Percentiles rank a stretch among this genome's conserved stretches.
Conservation (phyloP, 2,329 filamentous ascomycete species). For the Colletotrichum orbiculare region DNA sequence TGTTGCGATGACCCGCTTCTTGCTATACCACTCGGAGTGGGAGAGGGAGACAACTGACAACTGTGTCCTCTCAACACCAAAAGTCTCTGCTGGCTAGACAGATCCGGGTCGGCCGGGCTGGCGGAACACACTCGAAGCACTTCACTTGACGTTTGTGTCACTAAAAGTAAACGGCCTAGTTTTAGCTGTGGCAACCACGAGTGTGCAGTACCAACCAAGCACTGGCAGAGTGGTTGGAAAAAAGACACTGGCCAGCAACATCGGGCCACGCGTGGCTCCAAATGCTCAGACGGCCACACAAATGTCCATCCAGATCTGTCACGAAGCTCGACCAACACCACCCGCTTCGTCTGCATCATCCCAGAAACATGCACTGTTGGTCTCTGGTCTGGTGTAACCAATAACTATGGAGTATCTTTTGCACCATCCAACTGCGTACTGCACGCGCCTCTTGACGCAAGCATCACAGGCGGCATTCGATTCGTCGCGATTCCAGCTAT, state of each 20-base stretch:
- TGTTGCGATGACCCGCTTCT: too few relatives aligned
- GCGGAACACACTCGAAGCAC: too few relatives aligned
- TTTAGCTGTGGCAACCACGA: too few relatives aligned
- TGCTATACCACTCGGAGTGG: too few relatives aligned
- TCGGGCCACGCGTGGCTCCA: too few relatives aligned
- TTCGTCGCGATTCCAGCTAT: neutral
- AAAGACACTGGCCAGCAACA: neutral
- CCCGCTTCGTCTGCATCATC: constrained; percentile 1
- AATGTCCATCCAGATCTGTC: neutral
- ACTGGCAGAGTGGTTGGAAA: neutral
- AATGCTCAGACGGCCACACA: too few relatives aligned
- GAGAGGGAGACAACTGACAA: neutral
- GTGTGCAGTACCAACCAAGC: too few relatives aligned
- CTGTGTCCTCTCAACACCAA: constrained; percentile 26
- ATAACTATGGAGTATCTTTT: neutral
- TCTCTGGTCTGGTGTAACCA: neutral
- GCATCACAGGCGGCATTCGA: constrained; percentile 11
- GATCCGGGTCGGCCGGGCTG: constrained; percentile 21
- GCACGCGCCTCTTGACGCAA: constrained; percentile 29
- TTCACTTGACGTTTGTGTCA: too few relatives aligned
- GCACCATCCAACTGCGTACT: constrained; percentile 6
- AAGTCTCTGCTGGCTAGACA: constrained; percentile 26
- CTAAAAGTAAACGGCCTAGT: too few relatives aligned
- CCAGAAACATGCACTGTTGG: constrained; percentile 13
- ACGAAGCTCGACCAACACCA: constrained; percentile 2